Conservation (phyloP, 2,329 filamentous ascomycete genomes). For the Fusarium lateritium region DNA sequence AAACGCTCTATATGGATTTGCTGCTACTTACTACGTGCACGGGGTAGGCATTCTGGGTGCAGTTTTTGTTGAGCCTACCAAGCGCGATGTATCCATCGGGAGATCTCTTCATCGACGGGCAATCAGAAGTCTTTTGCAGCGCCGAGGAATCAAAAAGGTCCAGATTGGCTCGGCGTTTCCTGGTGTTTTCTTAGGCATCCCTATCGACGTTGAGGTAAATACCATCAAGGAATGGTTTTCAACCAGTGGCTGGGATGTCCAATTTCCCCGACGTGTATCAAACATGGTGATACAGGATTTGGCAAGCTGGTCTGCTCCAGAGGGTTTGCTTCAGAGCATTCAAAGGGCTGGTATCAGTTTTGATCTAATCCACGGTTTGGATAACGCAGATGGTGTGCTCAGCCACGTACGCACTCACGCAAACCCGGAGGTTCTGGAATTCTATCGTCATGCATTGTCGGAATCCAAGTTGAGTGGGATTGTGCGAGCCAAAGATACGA, state of each 20-base stretch:
- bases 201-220: conserved; percentile 65
- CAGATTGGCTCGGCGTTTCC: conserved; percentile 87
- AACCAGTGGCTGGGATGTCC: conserved; percentile 88
- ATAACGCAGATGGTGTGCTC: conserved; percentile 81
- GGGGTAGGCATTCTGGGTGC: conserved; percentile 83
- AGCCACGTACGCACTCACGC: conserved; percentile 81
- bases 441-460: conserved; percentile 82
- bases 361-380: conserved; percentile 85
- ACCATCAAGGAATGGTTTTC: conserved; percentile 83
- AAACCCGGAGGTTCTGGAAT: conserved; percentile 82
- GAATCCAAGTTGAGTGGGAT: conserved; percentile 83
- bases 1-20: conserved; percentile 91
- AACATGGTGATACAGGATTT: conserved; percentile 83
- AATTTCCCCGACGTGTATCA: conserved; percentile 68
- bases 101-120: conserved; percentile 90
- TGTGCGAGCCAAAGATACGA: conserved; percentile 82
- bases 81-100: conserved; percentile 91
- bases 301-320: conserved; percentile 80
- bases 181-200: conserved; percentile 89
- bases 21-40: conserved; percentile 86
- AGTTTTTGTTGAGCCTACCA: conserved; percentile 89
- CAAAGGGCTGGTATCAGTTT: conserved; percentile 82
- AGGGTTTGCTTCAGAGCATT: conserved; percentile 81
- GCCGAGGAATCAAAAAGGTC: conserved; percentile 80
- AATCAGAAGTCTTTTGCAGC: conserved; percentile 79